Base-by-base conservation (phyloP, 352 stramenopile genomes). In the Phytophthora podocarpi region DNA sequence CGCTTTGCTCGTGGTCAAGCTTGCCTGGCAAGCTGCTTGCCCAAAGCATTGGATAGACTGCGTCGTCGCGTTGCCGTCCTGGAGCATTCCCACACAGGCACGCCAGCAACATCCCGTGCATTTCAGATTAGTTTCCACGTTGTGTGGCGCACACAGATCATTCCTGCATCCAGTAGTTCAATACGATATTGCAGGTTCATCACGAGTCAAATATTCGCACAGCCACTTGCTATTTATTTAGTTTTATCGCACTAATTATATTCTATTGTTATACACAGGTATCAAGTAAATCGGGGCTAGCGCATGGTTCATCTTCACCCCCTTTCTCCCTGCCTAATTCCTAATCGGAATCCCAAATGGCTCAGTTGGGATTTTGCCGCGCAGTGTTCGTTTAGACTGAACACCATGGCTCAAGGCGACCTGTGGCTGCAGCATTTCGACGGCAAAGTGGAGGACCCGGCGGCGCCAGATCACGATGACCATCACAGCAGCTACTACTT, bases 291-390 rank as follows among this genome's bases (percentile, higher is more conserved):
- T n/a, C n/a, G n/a, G n/a, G n/a, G n/a, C n/a, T n/a, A n/a, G n/a
- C n/a, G 3, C 15, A 9, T 39, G 13, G 15, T 40, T 49, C 43
- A 46, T 48, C 34, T 50, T n/a, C 30, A 20, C 48, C n/a, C 43
- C 36, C 43, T 45, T 47, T 51, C 28, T 37, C 40, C 10, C 46
- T 4, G n/a, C 45, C 28, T 49, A 16, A 53, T 37, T 51, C 50
- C 30, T 26, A 54, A 55, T 21, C 32, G 26, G 32, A 56, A 7
- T 31, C 10, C 48, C 39, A 49, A 57, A 59, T 70, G 51, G 37
- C 47, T 67, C 60, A 74, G 53, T 74, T 63, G 32, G 50, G 31
- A 70, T 57, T 74, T 64, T 64, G n/a, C n/a, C n/a, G n/a, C 39
- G 13, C 26, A 27, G 40, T 43, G 70, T 46, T 34, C n/a, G n/a